phyloP scores from a whole-genome alignment of 2,329 filamentous ascomycete genomes.

The Fusarium temperatum region DNA sequence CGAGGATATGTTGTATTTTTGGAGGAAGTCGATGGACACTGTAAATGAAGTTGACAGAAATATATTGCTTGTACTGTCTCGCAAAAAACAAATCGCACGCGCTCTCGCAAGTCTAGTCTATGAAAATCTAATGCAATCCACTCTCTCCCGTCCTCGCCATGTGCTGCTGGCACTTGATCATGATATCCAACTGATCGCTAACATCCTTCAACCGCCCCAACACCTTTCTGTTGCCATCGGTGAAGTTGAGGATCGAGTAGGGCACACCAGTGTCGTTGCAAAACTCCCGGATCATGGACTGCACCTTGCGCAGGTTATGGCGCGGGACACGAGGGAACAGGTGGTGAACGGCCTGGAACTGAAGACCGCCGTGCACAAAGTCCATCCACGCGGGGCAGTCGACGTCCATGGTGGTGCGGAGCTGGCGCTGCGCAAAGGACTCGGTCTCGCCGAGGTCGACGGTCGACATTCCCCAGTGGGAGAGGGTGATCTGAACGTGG shows the following conservation, averaged over 20 bases:
- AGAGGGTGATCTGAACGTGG: constrained; percentile 77
- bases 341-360: constrained; percentile 78
- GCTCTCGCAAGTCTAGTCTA: constrained; percentile 4
- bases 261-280: constrained; percentile 71
- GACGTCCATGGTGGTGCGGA: constrained; percentile 78
- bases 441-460: constrained; percentile 70
- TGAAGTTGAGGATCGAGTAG: constrained; percentile 69
- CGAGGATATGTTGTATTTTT: no score
- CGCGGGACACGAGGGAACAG: constrained; percentile 74
- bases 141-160: constrained; percentile 60
- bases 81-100: background rate
- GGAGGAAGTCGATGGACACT: background rate
- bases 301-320: constrained; percentile 71
- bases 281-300: constrained; percentile 69
- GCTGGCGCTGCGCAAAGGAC: constrained; percentile 74
- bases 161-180: constrained; percentile 65
- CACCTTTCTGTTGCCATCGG: constrained; percentile 68
- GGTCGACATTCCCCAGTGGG: constrained; percentile 77
- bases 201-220: constrained; percentile 63
- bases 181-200: constrained; percentile 66
- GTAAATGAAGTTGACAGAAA: background rate
- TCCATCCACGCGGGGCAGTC: constrained; percentile 77
- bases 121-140: constrained; percentile 44
- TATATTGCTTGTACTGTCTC: constrained; percentile 17
- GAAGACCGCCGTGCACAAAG: constrained; percentile 75